A percentile compares a stretch with the other conserved stretches of the same genome.
These are phyloP conservation scores for Coemansia sp. DNA, from an alignment of 192 early-diverging fungal genomes.

Conservation along the genomic window DNA sequence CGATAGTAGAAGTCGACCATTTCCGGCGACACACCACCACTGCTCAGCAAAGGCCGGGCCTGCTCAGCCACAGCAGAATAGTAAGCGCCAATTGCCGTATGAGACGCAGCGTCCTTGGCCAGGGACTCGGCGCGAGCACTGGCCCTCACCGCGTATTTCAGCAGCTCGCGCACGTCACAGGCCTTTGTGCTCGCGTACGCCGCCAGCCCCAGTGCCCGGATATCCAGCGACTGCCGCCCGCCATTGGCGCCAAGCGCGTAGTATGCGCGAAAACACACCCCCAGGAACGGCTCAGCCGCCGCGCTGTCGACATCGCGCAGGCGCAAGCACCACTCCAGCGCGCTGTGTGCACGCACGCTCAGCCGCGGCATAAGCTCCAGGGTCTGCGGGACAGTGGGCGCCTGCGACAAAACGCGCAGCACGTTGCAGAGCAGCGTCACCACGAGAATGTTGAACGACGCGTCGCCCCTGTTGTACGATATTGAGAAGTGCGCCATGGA, in stretches of 20 bases:
- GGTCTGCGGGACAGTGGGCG: neutral
- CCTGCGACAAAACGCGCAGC: slow-evolving; percentile 39
- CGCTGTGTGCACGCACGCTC: slow-evolving; percentile 16
- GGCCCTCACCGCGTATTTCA: slow-evolving; percentile 30
- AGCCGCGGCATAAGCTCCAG: neutral
- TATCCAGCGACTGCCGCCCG: slow-evolving; percentile 8
- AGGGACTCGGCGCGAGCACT: slow-evolving; percentile 4
- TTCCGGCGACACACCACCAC: neutral
- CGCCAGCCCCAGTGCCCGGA: slow-evolving; percentile 28
- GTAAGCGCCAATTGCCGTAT: slow-evolving; percentile 6
- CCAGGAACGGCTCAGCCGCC: slow-evolving; percentile 24
- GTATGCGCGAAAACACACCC: slow-evolving; percentile 46
- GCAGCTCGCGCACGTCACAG: slow-evolving; percentile 39
- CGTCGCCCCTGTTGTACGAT: slow-evolving; percentile 20
- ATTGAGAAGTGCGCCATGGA: slow-evolving; percentile 23
- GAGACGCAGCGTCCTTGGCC: neutral
- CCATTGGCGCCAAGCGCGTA: slow-evolving; percentile 28
- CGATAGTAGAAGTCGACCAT: slow-evolving; percentile 6
- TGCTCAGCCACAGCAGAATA: slow-evolving; percentile 23
- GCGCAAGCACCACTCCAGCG: slow-evolving; percentile 43
- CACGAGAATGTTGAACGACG: slow-evolving; percentile 35
- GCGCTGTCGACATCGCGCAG: slow-evolving; percentile 28
- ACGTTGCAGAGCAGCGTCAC: slow-evolving; percentile 40
- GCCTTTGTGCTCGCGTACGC: slow-evolving; percentile 33
- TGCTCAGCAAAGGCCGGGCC: slow-evolving; percentile 3